phyloP scores from a whole-genome alignment of 331 rosid species.

The Quercus lobata region DNA sequence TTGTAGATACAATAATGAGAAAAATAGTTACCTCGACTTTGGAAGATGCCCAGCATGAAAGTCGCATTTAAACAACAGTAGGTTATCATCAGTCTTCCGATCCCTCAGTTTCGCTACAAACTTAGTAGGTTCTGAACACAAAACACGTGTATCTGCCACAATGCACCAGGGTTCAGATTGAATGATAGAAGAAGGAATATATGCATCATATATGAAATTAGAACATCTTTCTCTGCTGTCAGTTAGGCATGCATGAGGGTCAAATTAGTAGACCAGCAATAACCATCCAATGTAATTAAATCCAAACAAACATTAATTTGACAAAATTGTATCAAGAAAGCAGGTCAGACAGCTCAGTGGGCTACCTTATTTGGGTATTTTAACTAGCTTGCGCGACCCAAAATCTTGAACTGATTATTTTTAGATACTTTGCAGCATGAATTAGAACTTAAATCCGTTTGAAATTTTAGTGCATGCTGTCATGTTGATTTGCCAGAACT shows the following conservation, averaged over 20 bases:
- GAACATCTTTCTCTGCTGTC: not conserved
- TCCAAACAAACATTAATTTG: not conserved
- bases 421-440: not conserved
- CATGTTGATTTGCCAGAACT: not conserved
- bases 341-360: not conserved
- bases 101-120: constrained; percentile 89
- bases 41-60: constrained; percentile 92
- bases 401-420: not conserved
- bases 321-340: not conserved
- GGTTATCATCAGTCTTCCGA: constrained; percentile 65
- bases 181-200: not conserved
- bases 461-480: not conserved
- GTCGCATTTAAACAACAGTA: constrained; percentile 79
- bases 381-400: not conserved
- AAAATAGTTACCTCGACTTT: constrained; percentile 68
- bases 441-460: not conserved
- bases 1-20: not conserved
- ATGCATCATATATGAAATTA: constrained; percentile 13
- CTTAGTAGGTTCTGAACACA: constrained; percentile 91
- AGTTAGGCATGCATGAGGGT: not conserved
- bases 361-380: not conserved
- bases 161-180: constrained; percentile 10
- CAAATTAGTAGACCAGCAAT: constrained; percentile 9
- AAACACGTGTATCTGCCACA: constrained; percentile 81
- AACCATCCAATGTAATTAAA: not conserved